These are phyloP conservation scores for Nemania sp. DNA, from an alignment of 2,329 filamentous ascomycete genomes.

Conservation along the genomic window DNA sequence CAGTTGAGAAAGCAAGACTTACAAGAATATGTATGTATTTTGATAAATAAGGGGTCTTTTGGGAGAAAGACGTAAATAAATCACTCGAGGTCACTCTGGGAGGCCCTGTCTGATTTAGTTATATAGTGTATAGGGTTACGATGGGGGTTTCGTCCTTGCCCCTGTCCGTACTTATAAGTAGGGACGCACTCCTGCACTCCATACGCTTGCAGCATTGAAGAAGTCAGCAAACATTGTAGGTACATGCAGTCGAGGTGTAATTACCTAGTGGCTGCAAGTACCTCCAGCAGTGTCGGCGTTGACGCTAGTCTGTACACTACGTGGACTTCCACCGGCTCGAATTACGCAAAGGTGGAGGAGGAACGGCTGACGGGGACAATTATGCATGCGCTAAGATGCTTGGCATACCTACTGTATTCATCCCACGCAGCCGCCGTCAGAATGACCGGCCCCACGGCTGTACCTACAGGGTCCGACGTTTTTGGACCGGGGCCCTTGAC, in stretches of 20 bases:
- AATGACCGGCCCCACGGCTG: not conserved
- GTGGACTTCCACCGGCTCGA: not conserved
- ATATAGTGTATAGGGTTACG: slow-evolving; percentile 1
- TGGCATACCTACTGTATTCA: not conserved
- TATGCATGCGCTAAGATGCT: slow-evolving; percentile 4
- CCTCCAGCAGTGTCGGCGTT: too few species aligned
- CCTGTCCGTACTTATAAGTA: not conserved
- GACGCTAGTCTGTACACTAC: too few species aligned
- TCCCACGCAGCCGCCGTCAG: slow-evolving; percentile 1
- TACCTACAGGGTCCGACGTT: not conserved
- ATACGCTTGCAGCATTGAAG: not conserved
- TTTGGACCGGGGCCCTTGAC: not conserved
- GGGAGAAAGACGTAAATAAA: not conserved
- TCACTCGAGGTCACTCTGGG: not conserved
- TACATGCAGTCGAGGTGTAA: too few species aligned
- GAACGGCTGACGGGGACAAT: not conserved
- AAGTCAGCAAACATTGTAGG: not conserved
- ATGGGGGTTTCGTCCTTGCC: not conserved
- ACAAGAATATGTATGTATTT: slow-evolving; percentile 7
- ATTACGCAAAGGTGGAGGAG: too few species aligned
- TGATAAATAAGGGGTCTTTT: not conserved
- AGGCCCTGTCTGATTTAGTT: slow-evolving; percentile 19
- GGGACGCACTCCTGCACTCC: not conserved
- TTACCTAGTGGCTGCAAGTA: too few species aligned
- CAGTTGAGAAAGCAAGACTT: slow-evolving; percentile 10